Evolutionary conservation across 805 yeast species (phyloP).

Genomic region (Myxozyma monticola): DNA sequence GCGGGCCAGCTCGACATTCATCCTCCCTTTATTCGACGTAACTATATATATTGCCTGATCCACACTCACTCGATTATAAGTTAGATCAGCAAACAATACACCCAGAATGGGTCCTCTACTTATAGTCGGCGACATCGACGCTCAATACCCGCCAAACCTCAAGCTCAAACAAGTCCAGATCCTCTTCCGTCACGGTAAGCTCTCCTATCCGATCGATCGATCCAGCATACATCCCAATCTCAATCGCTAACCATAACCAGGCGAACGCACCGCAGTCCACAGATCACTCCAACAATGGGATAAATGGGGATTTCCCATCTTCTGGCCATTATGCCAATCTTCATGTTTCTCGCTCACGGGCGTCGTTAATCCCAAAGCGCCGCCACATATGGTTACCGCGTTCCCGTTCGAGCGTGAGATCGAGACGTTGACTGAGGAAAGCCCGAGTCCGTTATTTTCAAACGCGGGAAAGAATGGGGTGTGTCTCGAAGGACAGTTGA

Average conservation of each 20-base stretch:
- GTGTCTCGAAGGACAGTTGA: slow-evolving; percentile 28
- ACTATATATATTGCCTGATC: no score
- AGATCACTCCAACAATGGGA: slow-evolving; percentile 24
- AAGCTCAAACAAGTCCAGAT: slow-evolving; percentile 23
- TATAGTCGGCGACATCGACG: slow-evolving; percentile 8
- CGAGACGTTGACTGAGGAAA: slow-evolving; percentile 18
- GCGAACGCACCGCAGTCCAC: slow-evolving; percentile 29
- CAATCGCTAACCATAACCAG: slow-evolving; percentile 1
- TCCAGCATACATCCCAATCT: not conserved
- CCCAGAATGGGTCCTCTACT: slow-evolving; percentile 22
- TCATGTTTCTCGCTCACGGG: slow-evolving; percentile 22
- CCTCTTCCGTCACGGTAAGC: slow-evolving; percentile 27
- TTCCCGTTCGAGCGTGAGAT: slow-evolving; percentile 28
- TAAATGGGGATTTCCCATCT: slow-evolving; percentile 30
- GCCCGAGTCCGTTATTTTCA: slow-evolving; percentile 6
- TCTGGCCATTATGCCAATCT: slow-evolving; percentile 29
- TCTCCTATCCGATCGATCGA: no score
- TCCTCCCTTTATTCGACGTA: no score
- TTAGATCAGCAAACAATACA: not conserved
- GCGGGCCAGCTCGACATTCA: no score
- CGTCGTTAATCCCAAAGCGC: slow-evolving; percentile 14
- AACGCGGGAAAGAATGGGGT: slow-evolving; percentile 20
- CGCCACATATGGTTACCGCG: slow-evolving; percentile 13
- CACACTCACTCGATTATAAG: no score
- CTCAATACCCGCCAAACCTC: slow-evolving; percentile 19